These are phyloP conservation scores for Exophiala calicioides DNA, from an alignment of 2,329 filamentous ascomycete species.

Conservation along the genomic window DNA sequence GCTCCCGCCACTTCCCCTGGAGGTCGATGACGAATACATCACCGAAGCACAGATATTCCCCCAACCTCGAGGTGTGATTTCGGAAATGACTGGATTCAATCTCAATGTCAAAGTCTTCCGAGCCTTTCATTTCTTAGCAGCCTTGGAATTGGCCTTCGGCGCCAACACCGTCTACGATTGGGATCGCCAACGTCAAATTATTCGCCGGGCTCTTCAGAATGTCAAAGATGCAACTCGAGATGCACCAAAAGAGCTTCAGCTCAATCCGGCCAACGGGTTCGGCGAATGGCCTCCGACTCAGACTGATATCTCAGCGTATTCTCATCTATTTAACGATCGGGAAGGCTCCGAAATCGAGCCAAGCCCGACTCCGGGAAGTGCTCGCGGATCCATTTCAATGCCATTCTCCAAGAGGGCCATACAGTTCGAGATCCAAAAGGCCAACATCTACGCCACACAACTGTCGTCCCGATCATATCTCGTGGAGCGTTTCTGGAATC, in stretches of 20 bases:
- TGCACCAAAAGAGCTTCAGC: slow-evolving; percentile 65
- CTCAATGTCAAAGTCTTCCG: slow-evolving; percentile 74
- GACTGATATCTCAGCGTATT: slow-evolving; percentile 28
- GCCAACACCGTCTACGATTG: slow-evolving; percentile 74
- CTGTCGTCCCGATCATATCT: slow-evolving; percentile 80
- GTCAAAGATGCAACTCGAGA: slow-evolving; percentile 69
- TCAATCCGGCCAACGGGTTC: slow-evolving; percentile 28
- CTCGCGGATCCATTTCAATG: slow-evolving; percentile 23
- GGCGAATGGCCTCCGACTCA: slow-evolving; percentile 32
- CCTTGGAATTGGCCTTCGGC: slow-evolving; percentile 80
- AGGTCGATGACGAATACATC: slow-evolving; percentile 83
- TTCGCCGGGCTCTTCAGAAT: slow-evolving; percentile 69
- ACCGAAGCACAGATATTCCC: slow-evolving; percentile 68
- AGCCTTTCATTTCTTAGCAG: slow-evolving; percentile 75
- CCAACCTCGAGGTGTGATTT: slow-evolving; percentile 68
- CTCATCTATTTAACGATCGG: slow-evolving; percentile 28
- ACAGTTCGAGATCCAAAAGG: slow-evolving; percentile 88
- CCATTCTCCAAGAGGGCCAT: slow-evolving; percentile 40
- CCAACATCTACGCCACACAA: slow-evolving; percentile 82
- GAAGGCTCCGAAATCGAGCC: slow-evolving; percentile 19
- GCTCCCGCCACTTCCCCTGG: slow-evolving; percentile 76
- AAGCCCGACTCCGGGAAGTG: slow-evolving; percentile 9
- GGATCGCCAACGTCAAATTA: slow-evolving; percentile 71
- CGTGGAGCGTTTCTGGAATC: slow-evolving; percentile 80
- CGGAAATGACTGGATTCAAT: slow-evolving; percentile 77